Conservation (phyloP, 139 green algal species). For the Coelastrella sp. region DNA sequence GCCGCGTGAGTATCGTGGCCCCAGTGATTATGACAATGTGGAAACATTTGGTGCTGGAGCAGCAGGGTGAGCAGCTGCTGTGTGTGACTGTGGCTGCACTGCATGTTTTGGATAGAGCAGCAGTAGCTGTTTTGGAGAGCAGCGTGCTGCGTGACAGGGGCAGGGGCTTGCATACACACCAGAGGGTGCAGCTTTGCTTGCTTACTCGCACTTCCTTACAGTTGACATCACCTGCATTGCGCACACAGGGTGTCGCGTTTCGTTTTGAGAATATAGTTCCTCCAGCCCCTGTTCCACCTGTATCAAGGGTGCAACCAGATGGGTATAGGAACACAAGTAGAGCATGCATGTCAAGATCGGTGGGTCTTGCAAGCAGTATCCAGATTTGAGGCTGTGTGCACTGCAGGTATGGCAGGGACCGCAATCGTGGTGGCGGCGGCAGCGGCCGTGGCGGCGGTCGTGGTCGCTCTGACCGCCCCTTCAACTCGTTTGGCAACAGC, state of each 20-base stretch:
- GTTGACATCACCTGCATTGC: no score
- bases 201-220: no score
- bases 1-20: conserved; percentile 34
- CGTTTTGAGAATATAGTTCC: no score
- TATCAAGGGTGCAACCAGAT: no score
- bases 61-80: conserved; percentile 23
- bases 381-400: background rate
- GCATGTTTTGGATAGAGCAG: no score
- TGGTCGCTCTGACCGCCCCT: background rate
- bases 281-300: no score
- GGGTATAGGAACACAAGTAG: no score
- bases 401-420: conserved; percentile 29
- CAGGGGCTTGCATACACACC: no score
- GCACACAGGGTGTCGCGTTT: no score
- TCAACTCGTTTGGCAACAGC: conserved; percentile 33
- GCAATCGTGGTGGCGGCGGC: background rate
- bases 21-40: conserved; percentile 45
- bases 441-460: conserved; percentile 23
- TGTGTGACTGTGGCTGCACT: background rate
- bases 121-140: no score
- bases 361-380: background rate
- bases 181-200: no score
- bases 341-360: background rate
- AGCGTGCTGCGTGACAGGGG: no score
- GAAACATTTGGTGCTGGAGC: conserved; percentile 44